Conservation (phyloP, 2,329 filamentous ascomycete genomes). For the Neofusicoccum sp. region DNA sequence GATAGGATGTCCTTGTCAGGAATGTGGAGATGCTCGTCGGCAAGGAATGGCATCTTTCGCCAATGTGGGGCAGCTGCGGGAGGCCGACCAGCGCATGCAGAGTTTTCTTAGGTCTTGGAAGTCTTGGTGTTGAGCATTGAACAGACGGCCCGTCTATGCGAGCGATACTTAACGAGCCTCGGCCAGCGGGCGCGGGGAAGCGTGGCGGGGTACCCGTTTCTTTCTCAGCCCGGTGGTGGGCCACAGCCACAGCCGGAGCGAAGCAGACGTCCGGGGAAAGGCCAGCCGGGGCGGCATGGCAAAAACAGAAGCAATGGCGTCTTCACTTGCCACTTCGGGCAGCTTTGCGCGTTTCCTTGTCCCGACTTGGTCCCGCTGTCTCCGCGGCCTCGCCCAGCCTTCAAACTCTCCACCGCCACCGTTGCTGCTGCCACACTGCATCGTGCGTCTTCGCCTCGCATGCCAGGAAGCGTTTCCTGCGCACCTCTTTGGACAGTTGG, state of each 20-base stretch:
- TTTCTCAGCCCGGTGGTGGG: too few species aligned
- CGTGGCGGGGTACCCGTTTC: too few species aligned
- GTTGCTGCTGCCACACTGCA: neutral
- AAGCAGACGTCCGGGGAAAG: too few species aligned
- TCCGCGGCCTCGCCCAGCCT: neutral
- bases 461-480: too few species aligned
- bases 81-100: neutral
- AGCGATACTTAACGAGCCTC: too few species aligned
- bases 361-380: neutral
- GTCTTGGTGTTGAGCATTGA: too few species aligned
- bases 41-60: neutral
- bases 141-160: too few species aligned
- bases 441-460: neutral
- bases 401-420: too few species aligned
- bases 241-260: too few species aligned
- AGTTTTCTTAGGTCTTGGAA: neutral
- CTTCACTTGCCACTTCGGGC: neutral
- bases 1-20: constrained; percentile 57
- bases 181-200: too few species aligned
- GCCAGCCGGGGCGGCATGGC: too few species aligned
- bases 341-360: neutral
- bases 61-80: neutral
- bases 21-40: constrained; percentile 32
- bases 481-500: too few species aligned
- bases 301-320: neutral